phyloP scores from a whole-genome alignment of 352 stramenopile species.

The Phytophthora sansomeana region DNA sequence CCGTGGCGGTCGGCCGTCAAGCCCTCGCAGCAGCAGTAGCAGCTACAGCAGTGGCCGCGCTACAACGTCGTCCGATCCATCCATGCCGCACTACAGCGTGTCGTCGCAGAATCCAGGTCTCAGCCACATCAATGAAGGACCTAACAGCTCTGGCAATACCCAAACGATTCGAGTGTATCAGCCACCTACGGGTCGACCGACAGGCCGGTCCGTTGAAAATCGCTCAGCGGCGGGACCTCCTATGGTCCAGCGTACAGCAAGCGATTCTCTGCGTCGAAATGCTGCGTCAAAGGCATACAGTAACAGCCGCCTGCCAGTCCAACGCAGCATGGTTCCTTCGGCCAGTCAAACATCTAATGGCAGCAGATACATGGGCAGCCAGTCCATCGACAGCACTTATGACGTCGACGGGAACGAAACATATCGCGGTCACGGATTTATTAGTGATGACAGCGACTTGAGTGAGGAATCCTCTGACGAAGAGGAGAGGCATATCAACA shows the following conservation, averaged over 20 bases:
- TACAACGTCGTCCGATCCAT: conserved; percentile 33
- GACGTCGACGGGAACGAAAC: conserved; percentile 34
- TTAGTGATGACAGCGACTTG: conserved; percentile 35
- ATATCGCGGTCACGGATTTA: conserved; percentile 34
- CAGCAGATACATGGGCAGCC: conserved; percentile 15
- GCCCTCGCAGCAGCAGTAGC: conserved; percentile 32
- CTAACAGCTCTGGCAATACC: conserved; percentile 8
- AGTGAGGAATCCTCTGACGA: conserved; percentile 35
- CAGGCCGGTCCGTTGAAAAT: conserved; percentile 28
- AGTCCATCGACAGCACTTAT: conserved; percentile 45
- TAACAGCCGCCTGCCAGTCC: conserved; percentile 7
- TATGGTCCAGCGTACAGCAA: conserved; percentile 22
- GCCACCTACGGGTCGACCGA: conserved; percentile 7
- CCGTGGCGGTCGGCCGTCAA: conserved; percentile 16
- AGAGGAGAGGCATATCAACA: conserved; percentile 21
- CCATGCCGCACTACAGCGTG: conserved; percentile 22
- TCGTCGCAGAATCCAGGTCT: conserved; percentile 19
- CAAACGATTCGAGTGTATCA: conserved; percentile 21
- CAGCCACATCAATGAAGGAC: conserved; percentile 15
- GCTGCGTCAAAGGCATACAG: conserved; percentile 10
- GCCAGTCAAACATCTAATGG: conserved; percentile 13
- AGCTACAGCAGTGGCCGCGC: conserved; percentile 34
- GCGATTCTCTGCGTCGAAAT: conserved; percentile 20
- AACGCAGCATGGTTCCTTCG: neutral
- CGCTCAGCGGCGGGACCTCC: conserved; percentile 8